Evolutionary conservation across 768 basidiomycete genomes (phyloP), one percentile per base, ranked within the genome.

Genomic region (Lactarius quietus): DNA sequence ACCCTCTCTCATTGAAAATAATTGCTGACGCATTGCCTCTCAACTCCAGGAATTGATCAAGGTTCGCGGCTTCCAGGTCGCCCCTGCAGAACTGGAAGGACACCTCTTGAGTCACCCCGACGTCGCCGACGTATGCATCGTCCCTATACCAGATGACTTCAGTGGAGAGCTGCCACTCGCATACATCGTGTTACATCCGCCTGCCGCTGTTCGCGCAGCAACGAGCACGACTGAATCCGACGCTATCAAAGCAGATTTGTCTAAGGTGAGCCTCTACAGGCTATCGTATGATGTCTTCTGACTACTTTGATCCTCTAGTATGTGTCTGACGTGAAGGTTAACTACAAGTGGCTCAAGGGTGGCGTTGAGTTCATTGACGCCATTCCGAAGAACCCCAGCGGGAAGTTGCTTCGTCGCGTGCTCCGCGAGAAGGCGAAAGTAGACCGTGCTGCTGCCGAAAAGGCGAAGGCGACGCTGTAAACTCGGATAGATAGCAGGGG

Each of bases 161-260:
- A 86, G 84, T 63, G 89, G 89, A 28, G 89, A 90, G 72, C 75
- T 88, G 8, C 89, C 89, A 0, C 73, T 89, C 71, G 90, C 88
- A 3, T 90, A 85, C 70, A 79, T 89, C 3, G 85, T 84, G 3
- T 77, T 88, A 6, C 78, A 76, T n/a, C 53, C 66, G 35, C 62
- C 51, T 20, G 66, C 66, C 12, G 66, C 62, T 6, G 38, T 61
- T 28, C 43, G 66, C 7, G 62, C 57, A 6, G 56, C 57, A 29
- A 54, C 61, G 18, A 63, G 59, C 41, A 28, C 26, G 3, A n/a
- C 59, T 2, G 59, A 64, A 23, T 51, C 65, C 20, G 62, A 67
- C 8, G 55, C 51, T 18, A 29, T 69, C 56, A 69, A 69, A 28
- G 56, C 68, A 7, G 61, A 62, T 3, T 41, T 69, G 20, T 54